phyloP scores from a whole-genome alignment of 176 grass and related monocot species.

The Oropetium thomaeum region DNA sequence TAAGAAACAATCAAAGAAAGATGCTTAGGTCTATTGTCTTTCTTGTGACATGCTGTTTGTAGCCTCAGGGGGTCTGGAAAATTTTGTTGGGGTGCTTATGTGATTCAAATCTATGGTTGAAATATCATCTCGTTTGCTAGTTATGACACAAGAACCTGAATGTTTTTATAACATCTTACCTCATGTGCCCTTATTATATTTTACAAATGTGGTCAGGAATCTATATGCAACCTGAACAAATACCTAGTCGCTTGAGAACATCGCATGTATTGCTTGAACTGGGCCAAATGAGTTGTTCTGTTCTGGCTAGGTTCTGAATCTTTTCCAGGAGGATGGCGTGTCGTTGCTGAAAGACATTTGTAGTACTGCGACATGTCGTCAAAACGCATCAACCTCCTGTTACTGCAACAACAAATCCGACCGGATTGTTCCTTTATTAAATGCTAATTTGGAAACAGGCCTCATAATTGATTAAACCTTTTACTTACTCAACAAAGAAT shows the following conservation, averaged over 20 bases:
- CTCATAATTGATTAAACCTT: background rate
- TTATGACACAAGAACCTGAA: conserved; percentile 7
- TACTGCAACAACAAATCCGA: background rate
- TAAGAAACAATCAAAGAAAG: conserved; percentile 77
- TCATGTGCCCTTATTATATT: background rate
- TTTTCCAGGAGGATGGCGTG: too few relatives aligned
- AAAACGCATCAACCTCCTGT: background rate
- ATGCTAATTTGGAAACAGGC: background rate
- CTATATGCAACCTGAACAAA: too few relatives aligned
- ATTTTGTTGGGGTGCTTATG: conserved; percentile 1
- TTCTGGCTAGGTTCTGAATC: too few relatives aligned
- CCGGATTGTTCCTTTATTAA: background rate
- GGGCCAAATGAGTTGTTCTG: too few relatives aligned
- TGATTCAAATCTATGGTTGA: conserved; percentile 18
- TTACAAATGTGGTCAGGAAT: too few relatives aligned
- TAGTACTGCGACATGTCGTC: background rate
- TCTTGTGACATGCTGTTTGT: conserved; percentile 7
- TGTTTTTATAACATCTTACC: background rate
- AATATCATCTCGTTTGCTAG: conserved; percentile 14
- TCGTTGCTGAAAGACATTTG: too few relatives aligned
- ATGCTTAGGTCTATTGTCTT: conserved; percentile 22
- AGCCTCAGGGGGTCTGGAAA: background rate
- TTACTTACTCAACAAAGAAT: conserved; percentile 9
- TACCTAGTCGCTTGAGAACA: too few relatives aligned
- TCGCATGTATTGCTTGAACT: too few relatives aligned